Evolutionary conservation across 257 asterid genomes (phyloP).

Genomic region (Ilex aquifolium): DNA sequence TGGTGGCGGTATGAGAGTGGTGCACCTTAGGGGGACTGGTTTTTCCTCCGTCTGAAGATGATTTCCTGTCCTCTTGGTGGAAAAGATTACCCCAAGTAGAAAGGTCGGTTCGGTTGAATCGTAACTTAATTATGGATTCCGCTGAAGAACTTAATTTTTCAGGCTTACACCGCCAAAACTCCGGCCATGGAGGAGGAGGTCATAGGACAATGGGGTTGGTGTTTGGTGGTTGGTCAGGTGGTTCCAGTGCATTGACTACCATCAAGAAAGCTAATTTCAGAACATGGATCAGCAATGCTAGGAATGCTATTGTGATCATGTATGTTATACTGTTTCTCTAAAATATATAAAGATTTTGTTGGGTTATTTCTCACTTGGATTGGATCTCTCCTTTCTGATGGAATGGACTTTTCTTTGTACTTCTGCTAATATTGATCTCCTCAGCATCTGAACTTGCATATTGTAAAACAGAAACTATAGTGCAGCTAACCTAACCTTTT

Average conservation of each 20-base stretch:
- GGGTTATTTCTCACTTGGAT: not conserved
- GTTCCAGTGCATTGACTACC: not conserved
- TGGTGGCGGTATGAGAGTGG: not conserved
- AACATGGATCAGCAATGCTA: slow-evolving; percentile 9
- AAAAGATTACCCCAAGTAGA: too few species aligned
- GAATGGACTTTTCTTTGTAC: not conserved
- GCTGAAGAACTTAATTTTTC: too few species aligned
- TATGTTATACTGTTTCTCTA: slow-evolving; percentile 18
- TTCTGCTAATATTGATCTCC: not conserved
- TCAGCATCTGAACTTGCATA: too few species aligned
- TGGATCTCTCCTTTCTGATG: not conserved
- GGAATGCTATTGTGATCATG: slow-evolving; percentile 5
- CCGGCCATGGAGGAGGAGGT: too few species aligned
- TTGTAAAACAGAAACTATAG: too few species aligned
- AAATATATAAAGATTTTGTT: slow-evolving; percentile 2
- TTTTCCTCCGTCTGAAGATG: not conserved
- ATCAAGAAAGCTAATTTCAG: slow-evolving; percentile 9
- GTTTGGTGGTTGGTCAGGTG: not conserved
- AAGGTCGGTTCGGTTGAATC: too few species aligned
- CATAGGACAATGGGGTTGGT: too few species aligned
- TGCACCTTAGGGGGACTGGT: not conserved
- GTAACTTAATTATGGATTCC: too few species aligned
- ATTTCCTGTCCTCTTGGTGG: not conserved
- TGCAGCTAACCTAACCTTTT: too few species aligned
- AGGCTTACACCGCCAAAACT: too few species aligned